Percentiles rank a stretch among this genome's conserved stretches.
These are phyloP conservation scores for Aureobasidium pullulans DNA, from an alignment of 2,329 filamentous ascomycete species.

Conservation along the genomic window DNA sequence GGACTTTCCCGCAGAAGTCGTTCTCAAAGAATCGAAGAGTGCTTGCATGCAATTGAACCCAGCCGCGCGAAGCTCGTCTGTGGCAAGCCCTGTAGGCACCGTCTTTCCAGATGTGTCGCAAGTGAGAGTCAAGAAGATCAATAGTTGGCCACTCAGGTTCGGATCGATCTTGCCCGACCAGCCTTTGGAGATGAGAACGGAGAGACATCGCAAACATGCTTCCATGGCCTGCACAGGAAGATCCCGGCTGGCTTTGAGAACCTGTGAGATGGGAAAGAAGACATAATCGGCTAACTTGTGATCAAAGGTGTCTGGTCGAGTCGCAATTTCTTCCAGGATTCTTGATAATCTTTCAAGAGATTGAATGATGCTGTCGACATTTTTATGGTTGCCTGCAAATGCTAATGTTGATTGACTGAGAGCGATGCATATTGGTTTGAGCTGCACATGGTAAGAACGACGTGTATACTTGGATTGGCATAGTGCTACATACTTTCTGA, in stretches of 20 bases:
- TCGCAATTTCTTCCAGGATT: slow-evolving; percentile 28
- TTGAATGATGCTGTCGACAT: slow-evolving; percentile 40
- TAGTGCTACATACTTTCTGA: slow-evolving; percentile 26
- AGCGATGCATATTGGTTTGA: slow-evolving; percentile 53
- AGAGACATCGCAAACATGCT: slow-evolving; percentile 65
- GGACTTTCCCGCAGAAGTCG: slow-evolving; percentile 41
- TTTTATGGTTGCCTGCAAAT: slow-evolving; percentile 40
- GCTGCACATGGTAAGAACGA: slow-evolving; percentile 27
- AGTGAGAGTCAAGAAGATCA: slow-evolving; percentile 77
- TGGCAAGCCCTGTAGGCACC: slow-evolving; percentile 43
- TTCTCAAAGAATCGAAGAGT: slow-evolving; percentile 54
- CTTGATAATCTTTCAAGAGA: slow-evolving; percentile 41
- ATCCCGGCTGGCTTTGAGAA: slow-evolving; percentile 68
- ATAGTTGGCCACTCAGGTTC: slow-evolving; percentile 71
- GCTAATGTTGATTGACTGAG: slow-evolving; percentile 48
- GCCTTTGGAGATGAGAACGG: slow-evolving; percentile 64
- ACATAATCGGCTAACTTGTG: slow-evolving; percentile 84
- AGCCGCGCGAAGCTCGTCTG: slow-evolving; percentile 68
- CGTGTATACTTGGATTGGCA: background rate
- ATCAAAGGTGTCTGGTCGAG: slow-evolving; percentile 49
- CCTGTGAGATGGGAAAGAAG: slow-evolving; percentile 85
- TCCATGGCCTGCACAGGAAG: slow-evolving; percentile 69
- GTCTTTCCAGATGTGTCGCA: slow-evolving; percentile 64
- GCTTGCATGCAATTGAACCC: slow-evolving; percentile 62
- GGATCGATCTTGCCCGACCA: slow-evolving; percentile 68